Evolutionary conservation across 768 basidiomycete genomes (phyloP).

Genomic region (Daedaleopsis nitida): DNA sequence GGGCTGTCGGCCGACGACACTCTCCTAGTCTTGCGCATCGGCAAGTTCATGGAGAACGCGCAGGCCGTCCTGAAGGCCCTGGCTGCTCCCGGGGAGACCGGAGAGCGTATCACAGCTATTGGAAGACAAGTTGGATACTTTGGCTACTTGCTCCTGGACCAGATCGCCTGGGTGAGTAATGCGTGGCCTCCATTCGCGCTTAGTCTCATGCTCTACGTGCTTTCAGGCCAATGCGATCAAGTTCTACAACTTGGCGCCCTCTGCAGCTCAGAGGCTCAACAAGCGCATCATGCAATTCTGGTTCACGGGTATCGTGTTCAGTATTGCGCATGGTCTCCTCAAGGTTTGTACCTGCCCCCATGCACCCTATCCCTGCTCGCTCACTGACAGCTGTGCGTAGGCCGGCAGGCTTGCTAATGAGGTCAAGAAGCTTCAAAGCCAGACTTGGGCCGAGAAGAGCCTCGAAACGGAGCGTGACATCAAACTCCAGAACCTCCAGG

Average conservation of each 20-base stretch:
- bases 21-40: slow-evolving; percentile 80
- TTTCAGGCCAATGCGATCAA: slow-evolving; percentile 65
- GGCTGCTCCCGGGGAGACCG: slow-evolving; percentile 51
- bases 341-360: slow-evolving; percentile 48
- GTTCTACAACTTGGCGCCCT: slow-evolving; percentile 61
- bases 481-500: slow-evolving; percentile 60
- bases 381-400: slow-evolving; percentile 35
- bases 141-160: slow-evolving; percentile 82
- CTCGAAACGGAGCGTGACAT: slow-evolving; percentile 66
- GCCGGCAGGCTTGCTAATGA: slow-evolving; percentile 64
- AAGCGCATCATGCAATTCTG: slow-evolving; percentile 82
- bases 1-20: not conserved
- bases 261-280: slow-evolving; percentile 58
- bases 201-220: not conserved
- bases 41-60: slow-evolving; percentile 92
- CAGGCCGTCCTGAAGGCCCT: slow-evolving; percentile 84
- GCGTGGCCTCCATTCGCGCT: too few relatives aligned
- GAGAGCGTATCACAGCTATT: slow-evolving; percentile 78
- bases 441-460: slow-evolving; percentile 63
- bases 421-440: slow-evolving; percentile 49
- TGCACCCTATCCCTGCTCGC: not conserved
- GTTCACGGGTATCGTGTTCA: slow-evolving; percentile 85
- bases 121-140: slow-evolving; percentile 88
- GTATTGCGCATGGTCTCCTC: slow-evolving; percentile 66
- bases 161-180: slow-evolving; percentile 72